These are phyloP conservation scores for Cicer cuneatum DNA, from an alignment of 306 rosid genomes.

Conservation along the genomic window DNA sequence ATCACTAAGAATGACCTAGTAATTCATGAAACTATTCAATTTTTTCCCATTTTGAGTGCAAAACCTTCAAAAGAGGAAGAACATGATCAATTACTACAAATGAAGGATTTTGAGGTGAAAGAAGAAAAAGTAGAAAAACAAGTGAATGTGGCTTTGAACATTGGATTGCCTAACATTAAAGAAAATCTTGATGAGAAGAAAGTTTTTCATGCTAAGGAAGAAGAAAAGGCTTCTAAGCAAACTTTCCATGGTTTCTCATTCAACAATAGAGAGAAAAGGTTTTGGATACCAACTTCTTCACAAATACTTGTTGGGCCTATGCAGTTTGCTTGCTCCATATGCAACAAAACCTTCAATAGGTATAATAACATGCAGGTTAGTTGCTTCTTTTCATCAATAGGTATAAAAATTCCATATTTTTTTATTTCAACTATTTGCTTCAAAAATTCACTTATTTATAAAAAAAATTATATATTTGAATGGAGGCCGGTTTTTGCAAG, in stretches of 20 bases:
- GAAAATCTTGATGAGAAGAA: conserved; percentile 42
- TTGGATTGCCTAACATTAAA: conserved; percentile 67
- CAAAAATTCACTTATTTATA: too few relatives aligned
- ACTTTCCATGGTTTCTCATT: conserved; percentile 59
- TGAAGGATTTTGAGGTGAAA: conserved; percentile 52
- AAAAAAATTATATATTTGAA: too few relatives aligned
- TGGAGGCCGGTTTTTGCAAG: too few relatives aligned
- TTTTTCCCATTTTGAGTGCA: conserved; percentile 68
- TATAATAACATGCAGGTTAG: conserved; percentile 99
- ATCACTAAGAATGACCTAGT: neutral
- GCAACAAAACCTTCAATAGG: conserved; percentile 95
- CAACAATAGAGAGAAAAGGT: conserved; percentile 63
- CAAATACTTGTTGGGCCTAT: conserved; percentile 97
- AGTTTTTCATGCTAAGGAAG: conserved; percentile 53
- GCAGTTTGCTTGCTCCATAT: conserved; percentile 96
- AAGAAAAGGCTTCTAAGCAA: conserved; percentile 47
- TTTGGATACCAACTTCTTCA: conserved; percentile 96
- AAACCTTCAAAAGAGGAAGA: conserved; percentile 51
- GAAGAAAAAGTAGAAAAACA: conserved; percentile 63
- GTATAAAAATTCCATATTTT: too few relatives aligned
- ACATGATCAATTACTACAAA: conserved; percentile 32
- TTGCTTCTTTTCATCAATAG: too few relatives aligned
- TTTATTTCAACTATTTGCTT: too few relatives aligned
- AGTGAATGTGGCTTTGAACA: conserved; percentile 75
- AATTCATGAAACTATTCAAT: conserved; percentile 56